Evolutionary conservation across 1,139 yeast genomes (phyloP), one percentile per base, ranked within the genome.

Genomic region (Candida sanyaensis): DNA sequence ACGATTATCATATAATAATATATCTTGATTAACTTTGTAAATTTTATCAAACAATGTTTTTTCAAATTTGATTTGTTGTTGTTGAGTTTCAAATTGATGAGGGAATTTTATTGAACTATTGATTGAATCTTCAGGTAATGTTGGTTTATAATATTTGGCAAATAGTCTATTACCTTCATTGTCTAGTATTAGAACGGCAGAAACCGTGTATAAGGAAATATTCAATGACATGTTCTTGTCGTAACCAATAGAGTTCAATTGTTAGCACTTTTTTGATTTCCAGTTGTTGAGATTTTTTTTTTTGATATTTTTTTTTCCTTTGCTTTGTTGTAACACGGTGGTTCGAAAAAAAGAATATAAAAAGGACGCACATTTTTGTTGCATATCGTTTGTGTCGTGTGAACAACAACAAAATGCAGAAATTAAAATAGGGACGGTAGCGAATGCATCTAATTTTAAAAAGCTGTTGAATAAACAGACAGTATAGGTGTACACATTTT

Each of bases 31-130:
- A 57, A 85, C 85, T 63, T 91, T 89, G 66, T 81, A 81, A 32
- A 96, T 85, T 67, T 92, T 93, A 47, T 73, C 66, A 60, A 86
- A 86, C 37, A 93, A 69, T 6, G 81, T 77, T 58, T 80, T 73
- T 68, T 93, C 99, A 65, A 92, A 93, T 46, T 83, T 77, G 53
- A 75, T 70, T 69, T 93, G 97, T 55, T 85, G 84, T 62, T 83
- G 81, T 45, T 75, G 62, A 5, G 81, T 70, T 39, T 67, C 65
- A 52, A 71, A 69, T 48, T 69, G 65, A 33, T 56, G 56, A 48
- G 40, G 52, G n/a, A 41, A 41, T 21, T 41, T 41, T 6, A 28
- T 26, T 11, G 29, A 24, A 13, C n/a, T 26, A 55, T 45, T 60
- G 55, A 42, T 52, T 50, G 46, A 33, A 8, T 49, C 45, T 33